Conservation (phyloP, 345 rosid species). For the Pistacia atlantica region DNA sequence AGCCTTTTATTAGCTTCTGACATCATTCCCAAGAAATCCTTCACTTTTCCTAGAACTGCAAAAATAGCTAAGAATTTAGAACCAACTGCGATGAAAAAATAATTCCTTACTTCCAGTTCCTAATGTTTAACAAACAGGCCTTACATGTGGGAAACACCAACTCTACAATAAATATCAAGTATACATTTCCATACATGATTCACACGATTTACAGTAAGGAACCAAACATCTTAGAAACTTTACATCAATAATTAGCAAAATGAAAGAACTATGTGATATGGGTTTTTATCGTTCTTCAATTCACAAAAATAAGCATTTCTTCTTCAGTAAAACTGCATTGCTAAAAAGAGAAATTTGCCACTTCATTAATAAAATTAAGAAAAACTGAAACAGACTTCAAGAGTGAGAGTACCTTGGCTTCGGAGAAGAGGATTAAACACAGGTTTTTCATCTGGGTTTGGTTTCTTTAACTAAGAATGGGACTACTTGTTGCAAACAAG, state of each 20-base stretch:
- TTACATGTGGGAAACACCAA: neutral
- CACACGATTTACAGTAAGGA: neutral
- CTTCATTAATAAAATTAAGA: neutral
- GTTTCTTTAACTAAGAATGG: conserved; percentile 16
- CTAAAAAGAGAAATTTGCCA: neutral
- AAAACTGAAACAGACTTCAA: neutral
- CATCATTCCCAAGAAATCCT: conserved; percentile 68
- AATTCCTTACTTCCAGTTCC: neutral
- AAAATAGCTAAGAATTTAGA: neutral
- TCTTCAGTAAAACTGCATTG: neutral
- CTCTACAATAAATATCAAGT: neutral
- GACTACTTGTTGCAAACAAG: conserved; percentile 31
- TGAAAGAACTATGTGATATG: neutral
- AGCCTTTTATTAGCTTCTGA: conserved; percentile 71
- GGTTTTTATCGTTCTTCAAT: neutral
- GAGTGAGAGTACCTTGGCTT: conserved; percentile 54
- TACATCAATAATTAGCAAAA: neutral
- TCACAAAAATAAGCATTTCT: neutral
- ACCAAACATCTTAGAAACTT: neutral
- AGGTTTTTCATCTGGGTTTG: conserved; percentile 38
- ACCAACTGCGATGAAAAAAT: neutral
- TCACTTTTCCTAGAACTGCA: conserved; percentile 69
- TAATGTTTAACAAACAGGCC: neutral
- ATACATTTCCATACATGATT: neutral
- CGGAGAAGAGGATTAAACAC: conserved; percentile 39